Percentiles rank a stretch among this genome's conserved stretches.
phyloP scores from a whole-genome alignment of 768 basidiomycete genomes.

The Kwoniella heveanensis region DNA sequence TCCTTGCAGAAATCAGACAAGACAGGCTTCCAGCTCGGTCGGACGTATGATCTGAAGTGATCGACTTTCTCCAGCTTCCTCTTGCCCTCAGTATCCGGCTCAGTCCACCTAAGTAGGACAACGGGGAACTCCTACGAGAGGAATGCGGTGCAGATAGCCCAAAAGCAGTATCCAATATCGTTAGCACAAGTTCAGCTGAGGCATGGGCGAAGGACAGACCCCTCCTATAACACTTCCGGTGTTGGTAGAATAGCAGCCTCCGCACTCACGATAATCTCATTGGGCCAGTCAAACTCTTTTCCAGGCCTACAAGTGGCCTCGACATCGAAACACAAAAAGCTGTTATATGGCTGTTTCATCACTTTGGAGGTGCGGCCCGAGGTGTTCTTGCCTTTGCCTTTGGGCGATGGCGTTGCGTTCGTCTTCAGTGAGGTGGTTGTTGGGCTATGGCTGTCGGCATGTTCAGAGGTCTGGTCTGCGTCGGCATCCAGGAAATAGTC shows the following conservation, averaged over 20 bases:
- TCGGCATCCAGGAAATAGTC: background rate
- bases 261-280: slow-evolving; percentile 88
- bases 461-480: background rate
- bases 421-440: slow-evolving; percentile 5
- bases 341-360: slow-evolving; percentile 62
- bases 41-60: slow-evolving; percentile 85
- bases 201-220: too few species aligned
- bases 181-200: too few species aligned
- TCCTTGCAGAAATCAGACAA: slow-evolving; percentile 81
- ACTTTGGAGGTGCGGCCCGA: background rate
- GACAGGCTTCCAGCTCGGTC: slow-evolving; percentile 79
- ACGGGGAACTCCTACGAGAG: slow-evolving; percentile 87
- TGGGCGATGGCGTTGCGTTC: background rate
- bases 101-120: slow-evolving; percentile 74
- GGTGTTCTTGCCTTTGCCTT: background rate
- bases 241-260: too few species aligned
- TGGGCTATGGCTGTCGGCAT: too few species aligned
- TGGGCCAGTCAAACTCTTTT: slow-evolving; percentile 77
- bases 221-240: too few species aligned
- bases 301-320: slow-evolving; percentile 59
- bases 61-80: slow-evolving; percentile 67
- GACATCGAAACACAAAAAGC: slow-evolving; percentile 80
- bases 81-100: slow-evolving; percentile 27
- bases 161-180: too few species aligned
- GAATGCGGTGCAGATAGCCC: too few species aligned